Conservation (phyloP, 2,329 filamentous ascomycete species). For the Neoascochyta sp. region DNA sequence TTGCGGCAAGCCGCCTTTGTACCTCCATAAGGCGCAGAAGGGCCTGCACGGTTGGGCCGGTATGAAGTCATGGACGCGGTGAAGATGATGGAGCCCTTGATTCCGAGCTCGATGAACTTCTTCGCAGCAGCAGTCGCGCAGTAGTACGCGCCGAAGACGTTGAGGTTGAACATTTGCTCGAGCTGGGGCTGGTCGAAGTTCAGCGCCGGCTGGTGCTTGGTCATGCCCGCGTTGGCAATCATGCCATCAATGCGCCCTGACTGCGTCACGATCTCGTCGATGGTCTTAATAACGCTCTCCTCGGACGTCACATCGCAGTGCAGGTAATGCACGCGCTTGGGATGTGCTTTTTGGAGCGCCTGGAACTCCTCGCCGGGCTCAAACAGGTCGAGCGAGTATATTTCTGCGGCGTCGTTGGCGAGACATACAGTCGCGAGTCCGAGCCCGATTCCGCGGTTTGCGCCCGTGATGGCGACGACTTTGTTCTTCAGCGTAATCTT, state of each 20-base stretch:
- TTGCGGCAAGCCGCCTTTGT: conserved; percentile 44
- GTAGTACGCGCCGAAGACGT: conserved; percentile 47
- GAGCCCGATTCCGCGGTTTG: conserved; percentile 41
- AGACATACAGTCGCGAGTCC: conserved; percentile 49
- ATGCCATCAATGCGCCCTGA: conserved; percentile 50
- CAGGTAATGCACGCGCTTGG: conserved; percentile 44
- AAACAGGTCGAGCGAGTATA: conserved; percentile 51
- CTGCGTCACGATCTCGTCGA: conserved; percentile 48
- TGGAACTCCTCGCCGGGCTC: conserved; percentile 48
- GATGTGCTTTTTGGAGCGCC: conserved; percentile 40
- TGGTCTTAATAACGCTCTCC: conserved; percentile 43
- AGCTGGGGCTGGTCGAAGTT: conserved; percentile 51
- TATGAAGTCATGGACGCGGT: conserved; percentile 51
- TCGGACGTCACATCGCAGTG: conserved; percentile 51
- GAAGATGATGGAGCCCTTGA: conserved; percentile 50
- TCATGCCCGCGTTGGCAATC: conserved; percentile 52
- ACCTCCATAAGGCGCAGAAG: conserved; percentile 48
- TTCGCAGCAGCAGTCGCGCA: conserved; percentile 47
- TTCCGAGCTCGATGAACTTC: conserved; percentile 44
- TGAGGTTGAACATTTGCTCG: conserved; percentile 48
- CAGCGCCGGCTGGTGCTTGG: conserved; percentile 51
- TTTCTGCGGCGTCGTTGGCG: conserved; percentile 44
- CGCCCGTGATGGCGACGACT: conserved; percentile 34
- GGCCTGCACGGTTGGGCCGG: conserved; percentile 49
- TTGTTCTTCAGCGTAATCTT: conserved; percentile 46